Evolutionary conservation across 2,329 filamentous ascomycete species (phyloP).

Genomic region (Alternaria arbusti): DNA sequence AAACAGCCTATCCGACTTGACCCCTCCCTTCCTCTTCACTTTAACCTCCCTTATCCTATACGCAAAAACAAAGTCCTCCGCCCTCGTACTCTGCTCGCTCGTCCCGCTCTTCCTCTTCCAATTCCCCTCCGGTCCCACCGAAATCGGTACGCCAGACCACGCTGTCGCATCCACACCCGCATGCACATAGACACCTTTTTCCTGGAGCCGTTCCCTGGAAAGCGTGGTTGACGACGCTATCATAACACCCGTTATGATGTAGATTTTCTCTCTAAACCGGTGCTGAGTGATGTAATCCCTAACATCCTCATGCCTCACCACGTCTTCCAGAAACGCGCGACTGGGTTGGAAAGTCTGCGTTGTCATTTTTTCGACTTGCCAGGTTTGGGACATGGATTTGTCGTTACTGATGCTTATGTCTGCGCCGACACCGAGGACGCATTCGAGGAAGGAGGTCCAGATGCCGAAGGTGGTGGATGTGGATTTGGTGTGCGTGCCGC

Average conservation of each 20-base stretch:
- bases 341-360: background rate
- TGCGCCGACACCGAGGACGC: conserved; percentile 5
- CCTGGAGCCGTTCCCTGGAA: background rate
- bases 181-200: conserved; percentile 2
- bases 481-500: background rate
- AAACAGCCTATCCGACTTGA: conserved; percentile 1
- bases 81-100: background rate
- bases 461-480: conserved; percentile 4
- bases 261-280: conserved; percentile 6
- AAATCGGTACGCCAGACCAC: conserved; percentile 10
- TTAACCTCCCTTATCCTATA: conserved; percentile 14
- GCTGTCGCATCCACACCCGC: conserved; percentile 9
- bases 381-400: background rate
- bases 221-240: background rate
- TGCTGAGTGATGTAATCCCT: conserved; percentile 1
- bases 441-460: conserved; percentile 15
- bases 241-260: conserved; percentile 15
- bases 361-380: background rate
- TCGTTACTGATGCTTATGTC: background rate
- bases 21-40: conserved; percentile 9
- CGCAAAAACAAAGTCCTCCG: conserved; percentile 14
- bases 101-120: conserved; percentile 3
- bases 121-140: conserved; percentile 9
- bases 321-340: background rate
- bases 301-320: background rate